Base-by-base conservation (phyloP, 345 rosid species). In the Linum trigynum region DNA sequence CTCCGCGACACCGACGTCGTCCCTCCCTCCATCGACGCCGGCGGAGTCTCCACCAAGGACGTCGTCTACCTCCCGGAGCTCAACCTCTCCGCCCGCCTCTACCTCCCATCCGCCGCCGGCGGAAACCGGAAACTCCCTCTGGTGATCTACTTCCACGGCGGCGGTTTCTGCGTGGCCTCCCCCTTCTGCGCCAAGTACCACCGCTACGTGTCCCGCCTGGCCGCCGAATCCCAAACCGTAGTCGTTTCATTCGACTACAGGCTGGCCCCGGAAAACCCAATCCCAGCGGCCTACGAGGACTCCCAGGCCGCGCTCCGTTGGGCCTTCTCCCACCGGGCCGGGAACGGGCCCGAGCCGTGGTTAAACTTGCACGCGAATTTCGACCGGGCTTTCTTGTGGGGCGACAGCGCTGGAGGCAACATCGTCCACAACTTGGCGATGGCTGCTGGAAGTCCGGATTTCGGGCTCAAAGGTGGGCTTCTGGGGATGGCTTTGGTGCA, bases 61-160 rank as follows among this genome's bases (percentile, higher is more conserved):
- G 45, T 80, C 0, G 45, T 69, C 0, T 58, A 75, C 40, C 32
- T 67, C 2, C 67, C 61, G 7, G 68, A 71, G 56, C 32, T 37
- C 32, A 23, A 23, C 32, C 32, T 23, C 32, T 23, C 32, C 32
- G 32, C 32, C 32, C 32, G 32, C 32, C 69, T 84, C 57, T 82
- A 69, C 67, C 81, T 83, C 37, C 86, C 86, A 3, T 70, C 69
- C 64, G 53, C 65, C 37, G 6, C 69, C 63, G 40, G 23, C n/a
- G 58, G 63, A 0, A 23, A 39, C 51, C 69, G 65, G 5, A 85
- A 82, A 15, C 64, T 82, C 7, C 85, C 85, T 36, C 58, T 86
- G 42, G 78, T 84, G 0, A 71, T 84, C 64, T 82, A 80, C 77
- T 80, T 86, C 71, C 85, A 79, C 57, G 88, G 86, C 9, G 86